Evolutionary conservation across 768 basidiomycete species (phyloP).

Genomic region (Tricholoma sp.): DNA sequence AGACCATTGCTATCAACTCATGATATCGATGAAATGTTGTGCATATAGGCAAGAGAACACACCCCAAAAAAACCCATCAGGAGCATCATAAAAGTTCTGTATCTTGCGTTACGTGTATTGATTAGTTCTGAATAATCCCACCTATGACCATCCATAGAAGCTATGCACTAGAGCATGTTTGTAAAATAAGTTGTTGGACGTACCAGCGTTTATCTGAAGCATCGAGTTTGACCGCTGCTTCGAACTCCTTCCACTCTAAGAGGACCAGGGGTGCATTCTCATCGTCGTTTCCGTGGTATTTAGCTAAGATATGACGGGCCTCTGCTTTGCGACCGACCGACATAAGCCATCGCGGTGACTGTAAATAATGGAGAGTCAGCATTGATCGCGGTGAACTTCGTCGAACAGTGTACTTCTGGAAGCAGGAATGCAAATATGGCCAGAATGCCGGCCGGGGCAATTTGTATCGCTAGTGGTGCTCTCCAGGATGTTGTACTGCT

Average conservation of each 20-base stretch:
- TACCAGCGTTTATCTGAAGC: constrained; percentile 56
- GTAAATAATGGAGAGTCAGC: not conserved
- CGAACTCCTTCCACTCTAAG: constrained; percentile 48
- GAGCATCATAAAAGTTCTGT: constrained; percentile 42
- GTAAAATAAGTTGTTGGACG: constrained; percentile 7
- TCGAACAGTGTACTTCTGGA: constrained; percentile 27
- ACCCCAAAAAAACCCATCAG: constrained; percentile 52
- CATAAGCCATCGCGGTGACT: constrained; percentile 54
- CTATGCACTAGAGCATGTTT: not conserved
- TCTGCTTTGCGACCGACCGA: constrained; percentile 44
- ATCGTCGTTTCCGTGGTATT: constrained; percentile 50
- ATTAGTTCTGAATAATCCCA: constrained; percentile 50
- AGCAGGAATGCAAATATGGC: constrained; percentile 28
- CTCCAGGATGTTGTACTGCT: constrained; percentile 38
- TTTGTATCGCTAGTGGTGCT: constrained; percentile 48
- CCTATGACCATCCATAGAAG: constrained; percentile 17
- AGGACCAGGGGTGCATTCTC: constrained; percentile 44
- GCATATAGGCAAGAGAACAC: constrained; percentile 9
- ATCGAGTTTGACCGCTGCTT: constrained; percentile 42
- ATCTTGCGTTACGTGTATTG: constrained; percentile 37
- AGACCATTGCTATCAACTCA: constrained; percentile 40
- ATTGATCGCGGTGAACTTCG: not conserved
- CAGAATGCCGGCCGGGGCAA: constrained; percentile 39
- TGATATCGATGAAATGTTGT: not conserved
- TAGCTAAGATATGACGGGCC: constrained; percentile 41